A percentile compares a stretch with the other conserved stretches of the same genome.
These are phyloP conservation scores for Yamadazyma jaroonii DNA, from an alignment of 1,139 yeast species.

Conservation along the genomic window DNA sequence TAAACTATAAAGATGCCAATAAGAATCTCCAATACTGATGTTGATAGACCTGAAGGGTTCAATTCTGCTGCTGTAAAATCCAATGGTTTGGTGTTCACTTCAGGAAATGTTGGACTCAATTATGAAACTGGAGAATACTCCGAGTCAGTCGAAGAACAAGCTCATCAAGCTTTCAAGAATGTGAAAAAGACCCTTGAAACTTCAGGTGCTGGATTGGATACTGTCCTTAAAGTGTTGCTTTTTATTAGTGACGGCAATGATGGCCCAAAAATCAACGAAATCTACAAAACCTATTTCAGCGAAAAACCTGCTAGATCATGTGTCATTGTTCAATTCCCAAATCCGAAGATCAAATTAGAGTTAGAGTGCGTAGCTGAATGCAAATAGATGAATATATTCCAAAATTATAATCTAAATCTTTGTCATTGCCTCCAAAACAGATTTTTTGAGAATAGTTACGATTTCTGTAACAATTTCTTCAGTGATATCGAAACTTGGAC, in stretches of 20 bases:
- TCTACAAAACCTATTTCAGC: slow-evolving; percentile 42
- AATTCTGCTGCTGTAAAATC: slow-evolving; percentile 43
- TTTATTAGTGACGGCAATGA: slow-evolving; percentile 41
- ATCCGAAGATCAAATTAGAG: slow-evolving; percentile 38
- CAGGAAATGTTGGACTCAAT: slow-evolving; percentile 20
- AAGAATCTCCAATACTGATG: slow-evolving; percentile 1
- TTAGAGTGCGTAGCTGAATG: slow-evolving; percentile 37
- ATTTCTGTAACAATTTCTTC: background rate
- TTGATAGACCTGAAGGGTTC: slow-evolving; percentile 4
- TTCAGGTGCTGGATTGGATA: slow-evolving; percentile 42
- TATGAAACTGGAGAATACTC: slow-evolving; percentile 26
- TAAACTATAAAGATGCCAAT: slow-evolving; percentile 3
- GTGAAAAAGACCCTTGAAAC: slow-evolving; percentile 37
- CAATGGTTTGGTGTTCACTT: slow-evolving; percentile 46
- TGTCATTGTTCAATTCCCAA: slow-evolving; percentile 44
- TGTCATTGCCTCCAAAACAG: background rate
- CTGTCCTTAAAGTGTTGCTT: slow-evolving; percentile 45
- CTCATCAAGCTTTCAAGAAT: slow-evolving; percentile 35
- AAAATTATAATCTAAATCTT: too few relatives aligned
- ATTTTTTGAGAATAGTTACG: background rate
- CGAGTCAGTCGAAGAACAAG: slow-evolving; percentile 34
- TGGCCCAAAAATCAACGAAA: slow-evolving; percentile 39
- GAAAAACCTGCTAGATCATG: slow-evolving; percentile 50
- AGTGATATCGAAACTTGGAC: slow-evolving; percentile 1
- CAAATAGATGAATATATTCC: too few relatives aligned